A percentile compares a stretch with the other conserved stretches of the same genome.
Evolutionary conservation across 2,329 filamentous ascomycete genomes (phyloP).

Genomic region (Aspergillus texensis): DNA sequence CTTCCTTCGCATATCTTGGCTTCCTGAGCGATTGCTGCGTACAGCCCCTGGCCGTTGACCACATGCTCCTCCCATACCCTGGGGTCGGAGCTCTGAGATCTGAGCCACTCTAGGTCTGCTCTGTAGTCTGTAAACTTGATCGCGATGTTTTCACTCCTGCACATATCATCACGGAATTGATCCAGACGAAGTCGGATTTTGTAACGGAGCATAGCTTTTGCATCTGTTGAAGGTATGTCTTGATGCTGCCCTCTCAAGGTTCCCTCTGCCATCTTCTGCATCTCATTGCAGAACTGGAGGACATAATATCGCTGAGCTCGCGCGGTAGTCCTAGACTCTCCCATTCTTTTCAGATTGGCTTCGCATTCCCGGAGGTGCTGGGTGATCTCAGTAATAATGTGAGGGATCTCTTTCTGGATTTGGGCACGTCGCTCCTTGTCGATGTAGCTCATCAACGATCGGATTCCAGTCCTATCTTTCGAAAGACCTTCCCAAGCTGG

Average conservation of each 20-base stretch:
- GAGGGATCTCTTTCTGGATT: constrained; percentile 18
- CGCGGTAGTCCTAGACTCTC: constrained; percentile 5
- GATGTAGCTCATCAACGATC: constrained; percentile 17
- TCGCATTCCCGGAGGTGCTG: neutral
- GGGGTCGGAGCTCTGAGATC: neutral
- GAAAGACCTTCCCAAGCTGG: constrained; percentile 8
- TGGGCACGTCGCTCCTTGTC: constrained; percentile 18
- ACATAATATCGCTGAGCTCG: constrained; percentile 15
- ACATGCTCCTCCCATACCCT: neutral
- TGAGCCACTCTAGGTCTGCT: neutral
- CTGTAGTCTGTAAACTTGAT: neutral
- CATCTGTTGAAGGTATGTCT: constrained; percentile 10
- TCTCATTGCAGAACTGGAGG: constrained; percentile 16
- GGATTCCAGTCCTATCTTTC: constrained; percentile 14
- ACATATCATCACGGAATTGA: neutral
- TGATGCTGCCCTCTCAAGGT: constrained; percentile 19
- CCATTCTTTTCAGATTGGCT: neutral
- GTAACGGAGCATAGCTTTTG: neutral
- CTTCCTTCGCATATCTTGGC: constrained; percentile 13
- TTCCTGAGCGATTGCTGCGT: constrained; percentile 12
- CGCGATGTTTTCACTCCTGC: neutral
- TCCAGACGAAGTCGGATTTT: neutral
- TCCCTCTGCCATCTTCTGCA: constrained; percentile 19
- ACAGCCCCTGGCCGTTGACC: neutral
- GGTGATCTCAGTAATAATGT: constrained; percentile 16